Conservation (phyloP, 225 moss, liverwort and hornwort species). For the Bryum argenteum region DNA sequence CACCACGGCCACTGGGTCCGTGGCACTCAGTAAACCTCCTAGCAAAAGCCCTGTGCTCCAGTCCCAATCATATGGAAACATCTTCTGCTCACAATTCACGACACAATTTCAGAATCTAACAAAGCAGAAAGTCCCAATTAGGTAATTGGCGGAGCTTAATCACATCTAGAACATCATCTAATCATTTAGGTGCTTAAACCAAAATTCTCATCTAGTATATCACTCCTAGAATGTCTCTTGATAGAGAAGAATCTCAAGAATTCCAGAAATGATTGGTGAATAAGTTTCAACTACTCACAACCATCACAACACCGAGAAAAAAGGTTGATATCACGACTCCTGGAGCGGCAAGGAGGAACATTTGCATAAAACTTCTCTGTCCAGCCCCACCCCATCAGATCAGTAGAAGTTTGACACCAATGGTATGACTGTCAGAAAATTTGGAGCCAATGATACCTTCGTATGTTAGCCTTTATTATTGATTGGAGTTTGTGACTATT, state of each 20-base stretch:
- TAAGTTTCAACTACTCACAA: conserved; percentile 43
- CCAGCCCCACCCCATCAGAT: conserved; percentile 22
- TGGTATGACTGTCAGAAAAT: not conserved
- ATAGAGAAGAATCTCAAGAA: too few relatives aligned
- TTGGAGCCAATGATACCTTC: not conserved
- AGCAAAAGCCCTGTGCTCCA: conserved; percentile 76
- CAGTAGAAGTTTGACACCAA: not conserved
- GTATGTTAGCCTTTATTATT: not conserved
- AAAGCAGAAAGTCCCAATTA: not conserved
- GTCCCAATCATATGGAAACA: conserved; percentile 77
- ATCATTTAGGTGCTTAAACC: not conserved
- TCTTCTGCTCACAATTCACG: conserved; percentile 31
- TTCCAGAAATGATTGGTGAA: not conserved
- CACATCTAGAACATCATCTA: not conserved
- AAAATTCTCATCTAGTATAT: too few relatives aligned
- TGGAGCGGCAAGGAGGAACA: conserved; percentile 74
- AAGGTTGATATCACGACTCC: conserved; percentile 76
- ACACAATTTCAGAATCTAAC: conserved; percentile 18
- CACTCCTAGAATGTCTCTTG: too few relatives aligned
- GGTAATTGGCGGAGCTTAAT: not conserved
- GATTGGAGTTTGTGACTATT: not conserved
- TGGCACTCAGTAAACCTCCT: conserved; percentile 76
- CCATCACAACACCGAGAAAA: conserved; percentile 61
- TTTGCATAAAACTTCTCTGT: conserved; percentile 76
- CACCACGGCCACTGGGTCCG: conserved; percentile 79